These are phyloP conservation scores for Astrephomene gubernaculifera DNA, from an alignment of 139 green algal genomes.

Conservation along the genomic window DNA sequence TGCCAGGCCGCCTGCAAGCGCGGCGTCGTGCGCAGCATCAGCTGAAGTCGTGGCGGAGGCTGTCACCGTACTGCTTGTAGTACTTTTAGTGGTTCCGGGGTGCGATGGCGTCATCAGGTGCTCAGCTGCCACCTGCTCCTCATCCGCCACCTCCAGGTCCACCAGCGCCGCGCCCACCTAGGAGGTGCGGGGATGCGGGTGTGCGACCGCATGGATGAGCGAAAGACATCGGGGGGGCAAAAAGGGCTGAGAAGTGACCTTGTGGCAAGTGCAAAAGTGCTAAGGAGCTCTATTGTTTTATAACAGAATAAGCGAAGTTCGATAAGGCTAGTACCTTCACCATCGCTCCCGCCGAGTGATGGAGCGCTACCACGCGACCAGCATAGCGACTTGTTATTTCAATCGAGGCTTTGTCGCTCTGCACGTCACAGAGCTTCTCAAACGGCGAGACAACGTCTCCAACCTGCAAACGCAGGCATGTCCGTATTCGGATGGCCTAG, in stretches of 20 bases:
- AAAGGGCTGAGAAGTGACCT: background rate
- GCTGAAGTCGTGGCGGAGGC: background rate
- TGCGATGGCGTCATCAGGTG: slow-evolving; percentile 5
- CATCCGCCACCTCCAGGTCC: slow-evolving; percentile 68
- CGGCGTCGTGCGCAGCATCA: background rate
- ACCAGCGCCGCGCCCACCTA: slow-evolving; percentile 83
- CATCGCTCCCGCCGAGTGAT: slow-evolving; percentile 72
- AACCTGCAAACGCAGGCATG: too few species aligned
- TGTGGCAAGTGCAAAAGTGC: background rate
- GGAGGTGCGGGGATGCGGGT: background rate
- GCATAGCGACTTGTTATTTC: slow-evolving; percentile 92
- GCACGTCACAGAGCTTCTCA: slow-evolving; percentile 89
- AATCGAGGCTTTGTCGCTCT: slow-evolving; percentile 92
- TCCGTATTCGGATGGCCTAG: too few species aligned
- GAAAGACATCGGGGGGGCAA: background rate
- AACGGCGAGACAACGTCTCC: slow-evolving; percentile 84
- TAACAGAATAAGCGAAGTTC: background rate
- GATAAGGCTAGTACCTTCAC: slow-evolving; percentile 69
- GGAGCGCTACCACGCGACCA: slow-evolving; percentile 71
- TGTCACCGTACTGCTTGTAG: background rate
- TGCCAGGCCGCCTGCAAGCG: background rate
- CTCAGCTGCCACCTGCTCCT: slow-evolving; percentile 18
- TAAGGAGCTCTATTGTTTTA: background rate
- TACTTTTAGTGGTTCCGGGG: background rate
- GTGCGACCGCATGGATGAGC: background rate